phyloP scores from a whole-genome alignment of 768 basidiomycete genomes.

The Pisolithus microcarpus region DNA sequence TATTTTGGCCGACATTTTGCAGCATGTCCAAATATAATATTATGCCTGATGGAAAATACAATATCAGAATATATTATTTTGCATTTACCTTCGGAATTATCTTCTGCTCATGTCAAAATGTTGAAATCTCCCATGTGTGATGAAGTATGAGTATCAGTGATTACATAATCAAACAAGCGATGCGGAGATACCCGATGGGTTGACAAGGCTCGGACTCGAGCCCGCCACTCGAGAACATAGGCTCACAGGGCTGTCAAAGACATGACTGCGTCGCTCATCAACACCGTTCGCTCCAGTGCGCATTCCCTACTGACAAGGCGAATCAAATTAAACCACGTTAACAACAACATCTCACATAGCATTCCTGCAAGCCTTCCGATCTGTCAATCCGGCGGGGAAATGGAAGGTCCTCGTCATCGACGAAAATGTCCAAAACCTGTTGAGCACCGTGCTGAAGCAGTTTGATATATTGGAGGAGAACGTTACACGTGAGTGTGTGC shows the following conservation, averaged over 20 bases:
- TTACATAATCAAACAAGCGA: too few relatives aligned
- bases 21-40: too few relatives aligned
- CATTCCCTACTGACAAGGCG: background rate
- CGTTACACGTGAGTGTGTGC: constrained; percentile 71
- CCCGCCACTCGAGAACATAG: too few relatives aligned
- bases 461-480: constrained; percentile 95
- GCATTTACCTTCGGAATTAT: too few relatives aligned
- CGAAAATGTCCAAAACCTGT: constrained; percentile 77
- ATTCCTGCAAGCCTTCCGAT: constrained; percentile 82
- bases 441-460: constrained; percentile 82
- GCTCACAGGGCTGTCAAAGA: background rate
- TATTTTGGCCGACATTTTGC: too few relatives aligned
- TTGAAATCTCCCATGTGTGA: too few relatives aligned
- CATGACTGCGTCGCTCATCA: constrained; percentile 42
- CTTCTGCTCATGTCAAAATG: too few relatives aligned
- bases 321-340: background rate
- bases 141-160: too few relatives aligned
- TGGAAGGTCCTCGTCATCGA: constrained; percentile 99
- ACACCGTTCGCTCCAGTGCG: constrained; percentile 41
- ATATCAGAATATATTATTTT: too few relatives aligned
- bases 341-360: constrained; percentile 36
- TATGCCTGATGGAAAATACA: too few relatives aligned
- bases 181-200: too few relatives aligned
- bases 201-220: too few relatives aligned
- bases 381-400: constrained; percentile 75